A percentile compares a stretch with the other conserved stretches of the same genome.
phyloP scores from a whole-genome alignment of 306 rosid genomes.

The Medicago arabica region DNA sequence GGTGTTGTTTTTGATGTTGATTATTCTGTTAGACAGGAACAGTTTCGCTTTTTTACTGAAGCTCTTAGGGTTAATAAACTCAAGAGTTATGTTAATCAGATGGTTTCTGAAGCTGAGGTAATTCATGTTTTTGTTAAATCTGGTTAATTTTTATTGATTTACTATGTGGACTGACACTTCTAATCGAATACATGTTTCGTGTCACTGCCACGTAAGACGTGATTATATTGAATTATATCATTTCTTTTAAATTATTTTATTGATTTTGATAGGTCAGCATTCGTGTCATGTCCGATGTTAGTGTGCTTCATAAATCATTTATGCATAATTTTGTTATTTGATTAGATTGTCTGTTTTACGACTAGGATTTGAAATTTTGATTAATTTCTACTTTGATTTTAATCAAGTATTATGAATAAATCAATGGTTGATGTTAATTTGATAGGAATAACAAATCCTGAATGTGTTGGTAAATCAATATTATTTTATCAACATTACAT shows the following conservation, averaged over 20 bases:
- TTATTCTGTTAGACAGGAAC: constrained; percentile 85
- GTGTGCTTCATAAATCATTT: no score
- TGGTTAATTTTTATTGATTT: background rate
- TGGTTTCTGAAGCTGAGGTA: constrained; percentile 89
- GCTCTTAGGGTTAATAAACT: constrained; percentile 80
- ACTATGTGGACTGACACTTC: no score
- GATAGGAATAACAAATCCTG: background rate
- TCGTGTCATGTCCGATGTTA: no score
- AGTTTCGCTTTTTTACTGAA: constrained; percentile 94
- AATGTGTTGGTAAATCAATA: background rate
- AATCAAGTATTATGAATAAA: background rate
- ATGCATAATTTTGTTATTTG: background rate
- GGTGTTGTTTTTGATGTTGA: constrained; percentile 97
- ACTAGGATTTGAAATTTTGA: background rate
- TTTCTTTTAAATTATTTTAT: no score
- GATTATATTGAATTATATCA: no score
- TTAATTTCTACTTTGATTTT: background rate
- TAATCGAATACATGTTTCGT: no score
- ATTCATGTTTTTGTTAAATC: background rate
- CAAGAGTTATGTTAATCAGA: constrained; percentile 92
- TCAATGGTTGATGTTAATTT: background rate
- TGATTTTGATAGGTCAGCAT: no score
- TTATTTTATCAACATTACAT: background rate
- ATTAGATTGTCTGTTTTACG: no score
- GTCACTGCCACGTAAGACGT: no score